Evolutionary conservation across 352 stramenopile genomes (phyloP).

Genomic region (Globisporangium emineosum): DNA sequence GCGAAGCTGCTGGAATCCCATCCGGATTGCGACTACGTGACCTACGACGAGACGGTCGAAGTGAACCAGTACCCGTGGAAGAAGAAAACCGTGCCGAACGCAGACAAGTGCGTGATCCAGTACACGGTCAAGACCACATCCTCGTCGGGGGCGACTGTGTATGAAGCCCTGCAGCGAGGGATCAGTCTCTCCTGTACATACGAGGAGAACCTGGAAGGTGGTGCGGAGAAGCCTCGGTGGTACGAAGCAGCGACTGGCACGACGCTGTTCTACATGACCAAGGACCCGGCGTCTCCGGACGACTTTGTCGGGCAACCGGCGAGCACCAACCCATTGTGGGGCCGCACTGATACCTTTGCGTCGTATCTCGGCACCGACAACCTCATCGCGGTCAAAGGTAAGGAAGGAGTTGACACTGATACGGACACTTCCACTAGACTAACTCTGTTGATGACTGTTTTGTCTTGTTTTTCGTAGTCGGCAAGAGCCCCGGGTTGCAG

Average conservation of each 20-base stretch:
- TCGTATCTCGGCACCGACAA: conserved; percentile 57
- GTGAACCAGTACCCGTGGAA: conserved; percentile 92
- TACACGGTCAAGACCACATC: conserved; percentile 33
- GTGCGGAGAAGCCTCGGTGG: conserved; percentile 79
- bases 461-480: conserved; percentile 25
- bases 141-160: conserved; percentile 11
- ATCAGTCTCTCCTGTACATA: conserved; percentile 90
- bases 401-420: background rate
- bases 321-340: conserved; percentile 41
- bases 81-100: conserved; percentile 74
- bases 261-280: conserved; percentile 88
- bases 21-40: conserved; percentile 88
- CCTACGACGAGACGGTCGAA: conserved; percentile 85
- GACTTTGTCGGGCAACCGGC: conserved; percentile 50
- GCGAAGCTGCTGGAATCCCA: conserved; percentile 94
- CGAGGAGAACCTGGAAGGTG: conserved; percentile 81
- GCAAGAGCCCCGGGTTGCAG: conserved; percentile 32
- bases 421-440: background rate
- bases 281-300: conserved; percentile 54
- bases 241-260: conserved; percentile 80
- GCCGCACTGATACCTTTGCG: conserved; percentile 45
- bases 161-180: conserved; percentile 45
- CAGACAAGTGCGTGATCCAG: conserved; percentile 76
- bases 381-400: conserved; percentile 76
- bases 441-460: conserved; percentile 1